Evolutionary conservation across 805 yeast species (phyloP), one percentile per base, ranked within the genome.

Genomic region (Candida montana): DNA sequence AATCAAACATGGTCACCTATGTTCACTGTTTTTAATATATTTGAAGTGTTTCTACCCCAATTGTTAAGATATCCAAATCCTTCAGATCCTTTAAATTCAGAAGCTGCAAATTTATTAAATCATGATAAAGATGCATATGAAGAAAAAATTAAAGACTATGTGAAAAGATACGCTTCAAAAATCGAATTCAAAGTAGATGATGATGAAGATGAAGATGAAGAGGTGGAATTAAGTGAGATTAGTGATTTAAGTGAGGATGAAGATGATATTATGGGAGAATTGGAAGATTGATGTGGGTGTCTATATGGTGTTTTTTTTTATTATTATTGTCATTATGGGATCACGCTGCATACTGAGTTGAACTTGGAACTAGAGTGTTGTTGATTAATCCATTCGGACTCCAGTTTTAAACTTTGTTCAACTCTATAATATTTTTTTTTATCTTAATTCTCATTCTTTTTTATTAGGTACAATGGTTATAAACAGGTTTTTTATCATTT

Each of bases 1-100:
- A 91, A 91, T 61, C 96, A 91, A 58, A 88, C 98, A 1, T 91
- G 99, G 99, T 85, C 95, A 32, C 98, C 99, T 2, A 85, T 91
- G 88, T 91, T 89, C 68, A 97, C 93, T 41, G 74, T 93, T 50
- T 69, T 81, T 50, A 93, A 93, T 59, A 85, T 91, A 20, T 87
- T 93, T 59, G 98, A 91, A 56, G 82, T 87, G 58, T 93, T 91
- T 66, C 67, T 91, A 45, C 99, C 99, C 7, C 98, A 95, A 54
- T 67, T 91, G 44, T 68, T 91, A 47, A 76, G 90, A 41, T 93
- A 91, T 57, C 97, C 98, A 16, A 91, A 91, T 57, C 91, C 98
- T 2, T 71, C 91, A 12, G 99, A 91, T 61, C 99, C 99, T 1
- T 71, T 91, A 48, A 91, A 91, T 56, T 81, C 89, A 10, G 93